These are phyloP conservation scores for Tripterygium wilfordii DNA, from an alignment of 177 flowering plant genomes.

Conservation along the genomic window DNA sequence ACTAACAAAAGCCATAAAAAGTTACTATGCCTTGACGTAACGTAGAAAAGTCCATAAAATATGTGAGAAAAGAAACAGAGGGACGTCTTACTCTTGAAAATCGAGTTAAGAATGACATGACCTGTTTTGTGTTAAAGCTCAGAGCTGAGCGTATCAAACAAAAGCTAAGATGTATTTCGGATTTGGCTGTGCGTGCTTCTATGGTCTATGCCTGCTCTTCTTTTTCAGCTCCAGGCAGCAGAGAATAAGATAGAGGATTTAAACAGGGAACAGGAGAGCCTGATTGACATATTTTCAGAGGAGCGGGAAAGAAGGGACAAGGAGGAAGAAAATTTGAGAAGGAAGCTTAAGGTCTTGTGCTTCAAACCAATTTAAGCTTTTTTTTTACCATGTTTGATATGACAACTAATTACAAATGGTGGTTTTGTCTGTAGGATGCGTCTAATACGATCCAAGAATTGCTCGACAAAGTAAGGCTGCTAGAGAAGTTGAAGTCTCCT, in stretches of 20 bases:
- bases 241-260: conserved; percentile 44
- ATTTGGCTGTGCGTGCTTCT: background rate
- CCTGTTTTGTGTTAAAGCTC: no score
- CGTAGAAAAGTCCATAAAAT: no score
- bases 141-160: no score
- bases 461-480: conserved; percentile 36
- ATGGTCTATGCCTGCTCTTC: background rate
- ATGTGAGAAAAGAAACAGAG: no score
- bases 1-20: no score
- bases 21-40: no score
- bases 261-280: conserved; percentile 67
- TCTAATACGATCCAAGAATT: conserved; percentile 56
- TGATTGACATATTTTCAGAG: conserved; percentile 67
- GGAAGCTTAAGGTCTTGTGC: conserved; percentile 65
- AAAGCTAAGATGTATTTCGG: no score
- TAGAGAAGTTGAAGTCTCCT: conserved; percentile 36
- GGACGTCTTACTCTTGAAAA: no score
- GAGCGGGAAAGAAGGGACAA: conserved; percentile 68
- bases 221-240: conserved; percentile 40
- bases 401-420: no score
- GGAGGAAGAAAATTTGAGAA: conserved; percentile 71
- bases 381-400: no score
- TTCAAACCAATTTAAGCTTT: no score
- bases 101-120: no score
- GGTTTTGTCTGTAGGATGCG: conserved; percentile 60